Conservation (phyloP, 345 rosid species). For the Citrus reticulata region DNA sequence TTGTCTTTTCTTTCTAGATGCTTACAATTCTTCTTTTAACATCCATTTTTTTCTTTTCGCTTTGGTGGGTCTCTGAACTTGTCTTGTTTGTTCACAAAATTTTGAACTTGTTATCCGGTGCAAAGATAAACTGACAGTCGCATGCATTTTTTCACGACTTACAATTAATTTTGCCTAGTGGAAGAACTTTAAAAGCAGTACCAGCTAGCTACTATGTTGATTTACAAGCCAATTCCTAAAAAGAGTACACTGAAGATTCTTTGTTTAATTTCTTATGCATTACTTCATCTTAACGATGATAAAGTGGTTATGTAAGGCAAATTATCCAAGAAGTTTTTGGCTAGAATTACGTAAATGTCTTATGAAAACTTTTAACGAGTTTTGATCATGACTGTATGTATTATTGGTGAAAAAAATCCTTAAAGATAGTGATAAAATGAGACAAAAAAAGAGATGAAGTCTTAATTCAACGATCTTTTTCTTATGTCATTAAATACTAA, state of each 20-base stretch:
- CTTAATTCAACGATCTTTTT: not conserved
- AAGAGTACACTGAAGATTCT: not conserved
- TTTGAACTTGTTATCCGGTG: constrained; percentile 4
- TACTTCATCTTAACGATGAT: not conserved
- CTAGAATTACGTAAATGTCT: not conserved
- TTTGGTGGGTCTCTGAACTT: constrained; percentile 14
- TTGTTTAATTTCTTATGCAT: not conserved
- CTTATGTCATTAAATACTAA: no score
- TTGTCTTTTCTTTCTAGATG: constrained; percentile 37
- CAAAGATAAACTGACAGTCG: not conserved
- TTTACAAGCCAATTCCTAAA: not conserved
- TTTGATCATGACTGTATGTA: not conserved
- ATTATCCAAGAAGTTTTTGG: not conserved
- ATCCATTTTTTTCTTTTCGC: not conserved
- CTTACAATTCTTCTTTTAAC: constrained; percentile 6
- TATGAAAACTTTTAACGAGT: not conserved
- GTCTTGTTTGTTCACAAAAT: constrained; percentile 17
- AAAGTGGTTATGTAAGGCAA: not conserved
- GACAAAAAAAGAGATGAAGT: no score
- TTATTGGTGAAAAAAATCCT: not conserved
- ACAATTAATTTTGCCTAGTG: not conserved
- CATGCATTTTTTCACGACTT: not conserved
- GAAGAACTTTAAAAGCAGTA: not conserved
- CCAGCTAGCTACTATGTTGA: not conserved
- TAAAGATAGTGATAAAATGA: no score